phyloP scores from a whole-genome alignment of 768 basidiomycete species.

The Boletus rubescentipes region DNA sequence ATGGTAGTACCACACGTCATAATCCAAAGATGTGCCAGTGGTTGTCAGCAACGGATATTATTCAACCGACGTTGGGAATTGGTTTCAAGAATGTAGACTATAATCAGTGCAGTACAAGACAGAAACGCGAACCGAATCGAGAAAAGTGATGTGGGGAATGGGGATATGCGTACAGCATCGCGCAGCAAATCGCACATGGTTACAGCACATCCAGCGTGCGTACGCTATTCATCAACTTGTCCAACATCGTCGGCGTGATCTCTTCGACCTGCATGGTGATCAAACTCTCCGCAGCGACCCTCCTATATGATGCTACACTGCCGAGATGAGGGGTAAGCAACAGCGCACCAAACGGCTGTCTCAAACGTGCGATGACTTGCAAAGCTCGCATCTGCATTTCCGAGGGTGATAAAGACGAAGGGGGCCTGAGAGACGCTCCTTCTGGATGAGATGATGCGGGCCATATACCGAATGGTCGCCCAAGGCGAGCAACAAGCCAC shows the following conservation, averaged over 20 bases:
- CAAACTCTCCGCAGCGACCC: background rate
- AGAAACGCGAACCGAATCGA: no score
- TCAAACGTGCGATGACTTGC: background rate
- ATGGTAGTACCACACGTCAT: no score
- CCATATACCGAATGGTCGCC: background rate
- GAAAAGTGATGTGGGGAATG: no score
- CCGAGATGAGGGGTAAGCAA: background rate
- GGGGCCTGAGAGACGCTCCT: background rate
- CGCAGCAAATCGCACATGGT: background rate
- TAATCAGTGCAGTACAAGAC: no score
- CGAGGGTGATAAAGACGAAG: background rate
- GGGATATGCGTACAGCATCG: no score
- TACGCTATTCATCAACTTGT: background rate
- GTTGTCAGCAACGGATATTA: no score
- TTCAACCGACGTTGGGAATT: no score
- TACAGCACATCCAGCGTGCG: background rate
- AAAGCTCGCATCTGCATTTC: background rate
- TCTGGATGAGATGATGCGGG: background rate
- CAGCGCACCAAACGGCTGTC: background rate
- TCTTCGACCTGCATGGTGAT: background rate
- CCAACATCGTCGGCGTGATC: background rate
- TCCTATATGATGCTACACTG: background rate
- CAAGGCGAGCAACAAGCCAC: background rate
- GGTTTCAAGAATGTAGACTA: no score
- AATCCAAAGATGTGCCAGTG: no score